phyloP scores from a whole-genome alignment of 2,329 filamentous ascomycete genomes.

The Epichloe festucae region DNA sequence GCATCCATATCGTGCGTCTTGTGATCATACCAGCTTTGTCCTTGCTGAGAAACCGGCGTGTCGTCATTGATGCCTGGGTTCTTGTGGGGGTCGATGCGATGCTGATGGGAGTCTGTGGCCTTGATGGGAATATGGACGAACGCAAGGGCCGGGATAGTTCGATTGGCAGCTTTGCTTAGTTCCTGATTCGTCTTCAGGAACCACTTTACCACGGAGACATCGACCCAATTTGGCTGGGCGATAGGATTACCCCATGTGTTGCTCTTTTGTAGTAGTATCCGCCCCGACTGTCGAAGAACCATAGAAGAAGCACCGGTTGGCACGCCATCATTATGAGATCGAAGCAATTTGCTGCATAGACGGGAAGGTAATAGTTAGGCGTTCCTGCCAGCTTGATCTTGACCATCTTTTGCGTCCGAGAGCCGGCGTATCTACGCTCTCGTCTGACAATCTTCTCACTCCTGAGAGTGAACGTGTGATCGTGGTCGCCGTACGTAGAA shows the following conservation, averaged over 20 bases:
- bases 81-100: conserved; percentile 18
- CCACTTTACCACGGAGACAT: conserved; percentile 30
- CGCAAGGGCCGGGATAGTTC: conserved; percentile 29
- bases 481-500: conserved; percentile 60
- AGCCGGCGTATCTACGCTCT: conserved; percentile 24
- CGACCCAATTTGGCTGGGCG: conserved; percentile 31
- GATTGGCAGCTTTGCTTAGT: conserved; percentile 18
- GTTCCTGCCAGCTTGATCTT: conserved; percentile 20
- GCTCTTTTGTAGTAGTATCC: conserved; percentile 34
- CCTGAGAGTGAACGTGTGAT: conserved; percentile 45
- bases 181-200: conserved; percentile 22
- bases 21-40: conserved; percentile 25
- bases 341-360: conserved; percentile 25
- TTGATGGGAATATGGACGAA: conserved; percentile 37
- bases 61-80: conserved; percentile 35
- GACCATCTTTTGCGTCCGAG: conserved; percentile 29
- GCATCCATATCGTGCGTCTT: conserved; percentile 5
- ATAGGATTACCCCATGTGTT: conserved; percentile 15
- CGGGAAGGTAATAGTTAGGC: conserved; percentile 35
- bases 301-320: conserved; percentile 38
- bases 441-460: conserved; percentile 26
- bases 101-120: conserved; percentile 25
- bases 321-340: conserved; percentile 1
- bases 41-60: conserved; percentile 26
- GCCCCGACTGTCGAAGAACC: conserved; percentile 60